Base-by-base conservation (phyloP, 768 basidiomycete species). In the Steccherinum ochraceum region DNA sequence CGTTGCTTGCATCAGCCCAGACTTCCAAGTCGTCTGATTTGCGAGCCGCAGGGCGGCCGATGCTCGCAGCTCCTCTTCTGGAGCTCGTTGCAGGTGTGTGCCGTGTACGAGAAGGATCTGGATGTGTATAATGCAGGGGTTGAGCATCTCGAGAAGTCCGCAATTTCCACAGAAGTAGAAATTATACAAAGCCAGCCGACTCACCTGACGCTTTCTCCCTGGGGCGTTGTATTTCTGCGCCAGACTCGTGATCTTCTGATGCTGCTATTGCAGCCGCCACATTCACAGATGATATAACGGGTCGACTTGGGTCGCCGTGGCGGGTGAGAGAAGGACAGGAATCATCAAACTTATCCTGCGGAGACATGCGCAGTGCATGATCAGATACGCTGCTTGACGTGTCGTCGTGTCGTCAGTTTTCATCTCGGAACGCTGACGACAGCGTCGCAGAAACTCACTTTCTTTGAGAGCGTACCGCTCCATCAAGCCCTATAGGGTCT, bases 1-100 rank as follows among this genome's bases (percentile, higher is more conserved):
- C 40, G 40, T 40, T 49, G 40, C 48, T 49, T 5, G 35, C 16
- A 21, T 49, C 48, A 5, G 40, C 46, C 30, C 30, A 16, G 30
- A 16, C 16, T 7, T 7, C 30, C 30, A 16, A 35, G 16, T 35
- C 16, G 30, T 16, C 30, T 35, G 30, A 7, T 16, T 35, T 35
- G 30, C n/a, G n/a, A n/a, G n/a, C n/a, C n/a, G n/a, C n/a, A n/a
- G n/a, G n/a, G n/a, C n/a, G n/a, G n/a, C n/a, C n/a, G n/a, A n/a
- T n/a, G n/a, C n/a, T n/a, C n/a, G n/a, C n/a, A n/a, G n/a, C n/a
- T n/a, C 30, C 30, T 16, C 16, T 35, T 35, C 30, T 35, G 30
- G 30, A 35, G 30, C 30, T 35, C 30, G 30, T 35, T 35, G 16
- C 16, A 35, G 30, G 30, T 7, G 30, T 7, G 30, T n/a, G n/a